Base-by-base conservation (phyloP, 805 yeast genomes). In the Isabelozyma rhagii region DNA sequence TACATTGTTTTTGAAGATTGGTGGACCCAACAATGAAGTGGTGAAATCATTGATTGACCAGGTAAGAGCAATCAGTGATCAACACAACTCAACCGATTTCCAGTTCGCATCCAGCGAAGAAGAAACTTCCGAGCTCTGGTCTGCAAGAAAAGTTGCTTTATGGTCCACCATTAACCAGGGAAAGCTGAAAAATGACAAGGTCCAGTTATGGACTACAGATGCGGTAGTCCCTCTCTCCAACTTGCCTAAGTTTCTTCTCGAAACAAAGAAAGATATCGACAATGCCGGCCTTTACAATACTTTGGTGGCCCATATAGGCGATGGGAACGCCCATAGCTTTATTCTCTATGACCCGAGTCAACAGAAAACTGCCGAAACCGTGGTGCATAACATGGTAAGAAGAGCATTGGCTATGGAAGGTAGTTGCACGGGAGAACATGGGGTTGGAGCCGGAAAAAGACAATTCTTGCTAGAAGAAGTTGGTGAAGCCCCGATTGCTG, bases 361-460 rank as follows among this genome's bases (percentile, higher is more conserved):
- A 54, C 57, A 70, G 15, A 66, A 68, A 1, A 64, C 63, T 18
- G 84, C 82, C 3, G 59, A 57, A 31, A 51, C 47, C n/a, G 62
- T 64, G 11, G 68, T 63, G 4, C 57, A 59, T 39, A 61, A 58
- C 45, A 61, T 62, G 61, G 66, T 64, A 1, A 54, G 62, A 50
- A 46, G 68, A 39, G 67, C 68, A 8, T 54, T 64, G 15, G 51
- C 44, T 8, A 53, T 39, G 29, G 92, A 87, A 45, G 94, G 96
- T 1, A 88, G 96, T 1, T 85, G 91, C 57, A 86, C 93, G 9
- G 96, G 96, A 41, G 96, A 88, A 60, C 96, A 88, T 63, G 96
- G 96, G 14, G 79, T 88, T 34, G 96, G 96, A 10, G 74, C 83
- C 34, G 92, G 93, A 40, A 88, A 88, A 60, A 70, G 91, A 56